Evolutionary conservation across 2,329 filamentous ascomycete genomes (phyloP).

Genomic region (Talaromyces sp.): DNA sequence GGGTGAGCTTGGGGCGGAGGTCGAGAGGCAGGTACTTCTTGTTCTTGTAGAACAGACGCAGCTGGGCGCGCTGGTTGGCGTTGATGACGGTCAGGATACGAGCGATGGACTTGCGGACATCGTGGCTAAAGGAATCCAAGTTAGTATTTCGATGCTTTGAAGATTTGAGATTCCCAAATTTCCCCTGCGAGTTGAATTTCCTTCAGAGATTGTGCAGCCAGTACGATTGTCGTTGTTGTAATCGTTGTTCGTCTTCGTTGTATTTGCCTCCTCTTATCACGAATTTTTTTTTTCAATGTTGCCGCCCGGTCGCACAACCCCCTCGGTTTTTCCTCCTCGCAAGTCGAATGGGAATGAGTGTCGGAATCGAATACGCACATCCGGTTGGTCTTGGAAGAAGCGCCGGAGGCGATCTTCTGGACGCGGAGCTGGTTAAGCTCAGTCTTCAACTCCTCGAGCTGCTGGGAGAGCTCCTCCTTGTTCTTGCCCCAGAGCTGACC

Average conservation of each 20-base stretch:
- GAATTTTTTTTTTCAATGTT: conserved; percentile 14
- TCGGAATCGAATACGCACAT: conserved; percentile 68
- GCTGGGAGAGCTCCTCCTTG: conserved; percentile 97
- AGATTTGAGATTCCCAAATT: conserved; percentile 1
- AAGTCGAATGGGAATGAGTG: conserved; percentile 17
- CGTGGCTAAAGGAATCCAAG: conserved; percentile 67
- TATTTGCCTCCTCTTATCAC: conserved; percentile 7
- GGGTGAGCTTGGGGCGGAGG: conserved; percentile 97
- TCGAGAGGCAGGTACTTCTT: conserved; percentile 99
- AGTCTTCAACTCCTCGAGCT: conserved; percentile 91
- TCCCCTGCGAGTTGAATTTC: conserved; percentile 5
- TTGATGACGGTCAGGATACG: conserved; percentile 99
- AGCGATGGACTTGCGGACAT: conserved; percentile 99
- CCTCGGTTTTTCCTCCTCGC: conserved; percentile 6
- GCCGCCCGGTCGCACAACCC: conserved; percentile 13
- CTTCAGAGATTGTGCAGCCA: conserved; percentile 3
- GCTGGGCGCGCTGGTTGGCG: conserved; percentile 97
- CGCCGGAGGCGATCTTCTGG: conserved; percentile 94
- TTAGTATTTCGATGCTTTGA: conserved; percentile 29
- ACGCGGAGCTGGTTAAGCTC: conserved; percentile 96
- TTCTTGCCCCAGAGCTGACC: conserved; percentile 97
- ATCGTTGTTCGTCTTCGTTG: background rate
- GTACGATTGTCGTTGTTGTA: background rate
- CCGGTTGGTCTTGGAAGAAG: conserved; percentile 93
- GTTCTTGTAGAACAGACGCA: conserved; percentile 99